Percentiles rank a stretch among this genome's conserved stretches.
Evolutionary conservation across 192 early-diverging fungal species (phyloP).

Genomic region (Coemansia sp.): DNA sequence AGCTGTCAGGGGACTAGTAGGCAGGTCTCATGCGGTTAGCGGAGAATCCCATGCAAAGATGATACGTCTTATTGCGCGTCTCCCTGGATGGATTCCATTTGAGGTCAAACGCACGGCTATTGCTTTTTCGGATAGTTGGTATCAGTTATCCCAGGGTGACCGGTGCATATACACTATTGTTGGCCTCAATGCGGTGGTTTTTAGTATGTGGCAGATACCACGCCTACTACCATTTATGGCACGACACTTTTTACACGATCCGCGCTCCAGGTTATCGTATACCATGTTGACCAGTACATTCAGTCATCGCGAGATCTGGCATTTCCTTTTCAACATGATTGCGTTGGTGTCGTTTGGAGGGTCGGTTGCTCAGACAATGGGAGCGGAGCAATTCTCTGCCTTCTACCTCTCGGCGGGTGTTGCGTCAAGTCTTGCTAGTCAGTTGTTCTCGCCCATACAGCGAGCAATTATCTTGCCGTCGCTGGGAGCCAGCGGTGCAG

Average conservation of each 20-base stretch:
- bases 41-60: slow-evolving; percentile 21
- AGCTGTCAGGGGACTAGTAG: slow-evolving; percentile 26
- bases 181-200: slow-evolving; percentile 72
- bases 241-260: slow-evolving; percentile 76
- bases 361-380: slow-evolving; percentile 53
- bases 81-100: slow-evolving; percentile 40
- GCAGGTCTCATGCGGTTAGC: slow-evolving; percentile 11
- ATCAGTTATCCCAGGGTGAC: slow-evolving; percentile 21
- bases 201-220: slow-evolving; percentile 73
- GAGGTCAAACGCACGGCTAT: slow-evolving; percentile 33
- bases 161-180: slow-evolving; percentile 56
- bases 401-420: slow-evolving; percentile 76
- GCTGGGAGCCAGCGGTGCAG: slow-evolving; percentile 81
- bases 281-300: slow-evolving; percentile 81
- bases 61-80: slow-evolving; percentile 27
- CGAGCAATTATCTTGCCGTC: slow-evolving; percentile 57
- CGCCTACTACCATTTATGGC: slow-evolving; percentile 67
- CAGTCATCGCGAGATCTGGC: slow-evolving; percentile 70
- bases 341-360: slow-evolving; percentile 70
- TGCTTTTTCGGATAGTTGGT: slow-evolving; percentile 31
- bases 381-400: slow-evolving; percentile 70
- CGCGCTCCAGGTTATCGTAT: slow-evolving; percentile 61
- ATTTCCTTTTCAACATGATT: slow-evolving; percentile 80
- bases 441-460: slow-evolving; percentile 54
- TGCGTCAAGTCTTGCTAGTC: slow-evolving; percentile 66